These are phyloP conservation scores for Trichopus zeylanicus DNA, from an alignment of 116 monocot species.

Conservation along the genomic window DNA sequence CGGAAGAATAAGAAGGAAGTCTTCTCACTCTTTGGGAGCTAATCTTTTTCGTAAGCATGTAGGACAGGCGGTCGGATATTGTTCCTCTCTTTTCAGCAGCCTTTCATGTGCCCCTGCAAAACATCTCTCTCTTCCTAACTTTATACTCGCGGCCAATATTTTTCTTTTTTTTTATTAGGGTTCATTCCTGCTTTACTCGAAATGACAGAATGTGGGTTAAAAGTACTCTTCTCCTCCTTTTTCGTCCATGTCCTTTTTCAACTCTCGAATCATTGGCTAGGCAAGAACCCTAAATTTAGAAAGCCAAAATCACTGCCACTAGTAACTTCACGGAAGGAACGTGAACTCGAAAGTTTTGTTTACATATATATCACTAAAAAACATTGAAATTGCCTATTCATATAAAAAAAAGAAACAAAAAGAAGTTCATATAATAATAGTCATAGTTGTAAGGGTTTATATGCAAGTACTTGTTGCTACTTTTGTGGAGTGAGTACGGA, in stretches of 20 bases:
- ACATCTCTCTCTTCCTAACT: neutral
- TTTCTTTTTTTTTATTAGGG: neutral
- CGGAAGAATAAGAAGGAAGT: neutral
- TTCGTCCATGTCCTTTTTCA: neutral
- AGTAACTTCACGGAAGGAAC: neutral
- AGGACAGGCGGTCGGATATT: neutral
- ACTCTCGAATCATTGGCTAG: neutral
- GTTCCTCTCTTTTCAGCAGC: neutral
- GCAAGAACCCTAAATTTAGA: neutral
- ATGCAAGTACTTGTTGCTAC: no score
- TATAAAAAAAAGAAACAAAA: no score
- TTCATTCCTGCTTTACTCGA: neutral
- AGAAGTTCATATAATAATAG: no score
- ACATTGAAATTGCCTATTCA: no score
- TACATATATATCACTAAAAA: no score
- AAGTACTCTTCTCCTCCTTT: neutral
- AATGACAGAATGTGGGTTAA: neutral
- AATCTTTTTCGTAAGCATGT: neutral
- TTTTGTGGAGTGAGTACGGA: no score
- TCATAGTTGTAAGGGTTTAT: no score
- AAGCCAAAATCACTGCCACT: neutral
- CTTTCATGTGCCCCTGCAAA: no score
- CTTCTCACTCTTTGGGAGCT: neutral
- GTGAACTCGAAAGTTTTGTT: no score
- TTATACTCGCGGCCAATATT: neutral